Evolutionary conservation across 2,329 filamentous ascomycete genomes (phyloP).

Genomic region (Cladobotryum mycophilum): DNA sequence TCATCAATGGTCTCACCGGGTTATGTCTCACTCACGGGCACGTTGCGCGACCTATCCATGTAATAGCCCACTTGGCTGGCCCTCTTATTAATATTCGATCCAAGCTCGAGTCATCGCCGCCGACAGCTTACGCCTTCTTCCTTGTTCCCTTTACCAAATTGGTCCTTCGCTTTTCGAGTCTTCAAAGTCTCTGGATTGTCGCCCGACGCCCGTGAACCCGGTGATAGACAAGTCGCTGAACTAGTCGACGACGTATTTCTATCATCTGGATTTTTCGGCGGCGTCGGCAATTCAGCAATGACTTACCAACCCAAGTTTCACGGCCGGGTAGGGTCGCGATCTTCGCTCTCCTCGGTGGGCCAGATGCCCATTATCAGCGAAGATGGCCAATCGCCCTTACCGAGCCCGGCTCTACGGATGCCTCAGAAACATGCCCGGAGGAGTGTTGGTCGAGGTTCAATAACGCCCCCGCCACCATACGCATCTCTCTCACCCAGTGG

Average conservation of each 20-base stretch:
- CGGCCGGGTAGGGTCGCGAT: slow-evolving; percentile 12
- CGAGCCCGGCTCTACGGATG: slow-evolving; percentile 22
- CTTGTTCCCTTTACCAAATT: background rate
- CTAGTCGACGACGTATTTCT: background rate
- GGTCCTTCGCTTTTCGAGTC: background rate
- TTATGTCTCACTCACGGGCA: slow-evolving; percentile 1
- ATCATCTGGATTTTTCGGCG: background rate
- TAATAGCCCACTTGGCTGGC: background rate
- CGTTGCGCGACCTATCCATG: background rate
- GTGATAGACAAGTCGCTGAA: background rate
- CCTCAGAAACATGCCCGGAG: slow-evolving; percentile 24
- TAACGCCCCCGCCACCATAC: slow-evolving; percentile 12
- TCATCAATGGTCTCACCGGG: background rate
- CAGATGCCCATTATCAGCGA: slow-evolving; percentile 34
- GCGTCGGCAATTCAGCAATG: slow-evolving; percentile 1
- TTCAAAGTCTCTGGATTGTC: background rate
- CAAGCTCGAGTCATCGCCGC: background rate
- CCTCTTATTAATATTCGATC: background rate
- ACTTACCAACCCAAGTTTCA: slow-evolving; percentile 5
- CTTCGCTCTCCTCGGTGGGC: slow-evolving; percentile 21
- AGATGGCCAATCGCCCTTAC: slow-evolving; percentile 20
- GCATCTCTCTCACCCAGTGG: background rate
- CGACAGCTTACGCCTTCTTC: background rate
- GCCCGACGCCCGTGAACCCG: background rate
- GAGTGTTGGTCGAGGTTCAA: slow-evolving; percentile 14